phyloP scores from a whole-genome alignment of 768 basidiomycete genomes.

The Lentinula boryana region DNA sequence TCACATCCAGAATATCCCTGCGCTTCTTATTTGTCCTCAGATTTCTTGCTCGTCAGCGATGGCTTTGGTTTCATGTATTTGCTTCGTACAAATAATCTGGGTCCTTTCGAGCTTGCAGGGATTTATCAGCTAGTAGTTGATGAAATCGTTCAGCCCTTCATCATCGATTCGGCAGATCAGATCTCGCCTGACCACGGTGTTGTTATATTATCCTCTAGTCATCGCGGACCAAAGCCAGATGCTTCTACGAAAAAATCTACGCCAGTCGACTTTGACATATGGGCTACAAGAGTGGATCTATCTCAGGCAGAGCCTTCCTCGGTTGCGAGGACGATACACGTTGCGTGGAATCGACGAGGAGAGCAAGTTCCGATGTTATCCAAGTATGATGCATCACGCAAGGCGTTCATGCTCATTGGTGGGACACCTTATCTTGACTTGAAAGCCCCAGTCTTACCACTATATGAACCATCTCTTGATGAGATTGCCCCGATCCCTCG shows the following conservation, averaged over 20 bases:
- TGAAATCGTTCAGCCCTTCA: slow-evolving; percentile 32
- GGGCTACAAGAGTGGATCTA: slow-evolving; percentile 52
- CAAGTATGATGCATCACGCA: slow-evolving; percentile 36
- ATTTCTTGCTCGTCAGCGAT: slow-evolving; percentile 55
- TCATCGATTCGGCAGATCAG: slow-evolving; percentile 27
- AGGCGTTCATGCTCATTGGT: slow-evolving; percentile 52
- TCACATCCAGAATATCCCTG: slow-evolving; percentile 73
- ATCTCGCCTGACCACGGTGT: slow-evolving; percentile 32
- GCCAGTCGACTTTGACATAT: slow-evolving; percentile 54
- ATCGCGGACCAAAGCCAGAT: slow-evolving; percentile 23
- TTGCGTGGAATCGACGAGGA: slow-evolving; percentile 68
- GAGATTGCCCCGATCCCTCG: slow-evolving; percentile 71
- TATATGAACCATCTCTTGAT: slow-evolving; percentile 55
- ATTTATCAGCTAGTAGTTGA: slow-evolving; percentile 40
- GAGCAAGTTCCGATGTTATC: slow-evolving; percentile 62
- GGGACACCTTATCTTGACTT: slow-evolving; percentile 47
- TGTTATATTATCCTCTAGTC: slow-evolving; percentile 55
- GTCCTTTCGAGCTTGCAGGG: slow-evolving; percentile 41
- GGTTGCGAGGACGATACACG: slow-evolving; percentile 33
- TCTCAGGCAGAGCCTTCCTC: slow-evolving; percentile 15
- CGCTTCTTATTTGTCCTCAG: slow-evolving; percentile 45
- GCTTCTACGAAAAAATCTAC: slow-evolving; percentile 20
- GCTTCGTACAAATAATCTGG: slow-evolving; percentile 36
- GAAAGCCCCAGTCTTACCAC: slow-evolving; percentile 20
- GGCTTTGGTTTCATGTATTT: slow-evolving; percentile 66